phyloP scores from a whole-genome alignment of 129 eudicot species.

The Saposhnikovia divaricata region DNA sequence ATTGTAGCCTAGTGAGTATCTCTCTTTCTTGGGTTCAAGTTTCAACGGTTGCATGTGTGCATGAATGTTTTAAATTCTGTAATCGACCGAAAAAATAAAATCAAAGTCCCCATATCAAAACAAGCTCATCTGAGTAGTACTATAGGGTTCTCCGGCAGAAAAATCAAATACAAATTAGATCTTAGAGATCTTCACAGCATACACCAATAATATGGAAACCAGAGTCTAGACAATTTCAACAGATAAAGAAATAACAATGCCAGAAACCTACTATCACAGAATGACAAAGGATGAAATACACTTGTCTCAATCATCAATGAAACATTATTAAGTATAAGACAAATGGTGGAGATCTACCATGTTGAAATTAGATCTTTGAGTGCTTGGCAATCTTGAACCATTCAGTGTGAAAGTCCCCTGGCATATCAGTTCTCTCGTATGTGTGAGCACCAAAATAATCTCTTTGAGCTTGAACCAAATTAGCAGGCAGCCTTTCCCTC shows the following conservation, averaged over 20 bases:
- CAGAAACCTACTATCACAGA: not conserved
- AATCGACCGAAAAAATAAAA: not conserved
- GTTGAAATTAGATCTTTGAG: slow-evolving; percentile 34
- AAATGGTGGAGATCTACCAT: not conserved
- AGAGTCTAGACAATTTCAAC: not conserved
- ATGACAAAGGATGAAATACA: not conserved
- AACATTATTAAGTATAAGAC: slow-evolving; percentile 6
- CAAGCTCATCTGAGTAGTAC: not conserved
- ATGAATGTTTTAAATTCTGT: not conserved
- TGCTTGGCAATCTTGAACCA: slow-evolving; percentile 63
- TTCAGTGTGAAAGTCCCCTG: slow-evolving; percentile 58
- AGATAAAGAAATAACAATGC: slow-evolving; percentile 1
- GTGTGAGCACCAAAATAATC: slow-evolving; percentile 73
- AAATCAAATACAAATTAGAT: slow-evolving; percentile 1
- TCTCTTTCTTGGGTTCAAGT: not conserved
- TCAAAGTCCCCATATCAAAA: not conserved
- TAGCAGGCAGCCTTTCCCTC: slow-evolving; percentile 63
- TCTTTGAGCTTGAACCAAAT: slow-evolving; percentile 70
- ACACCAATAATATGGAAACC: not conserved
- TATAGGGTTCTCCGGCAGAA: not conserved
- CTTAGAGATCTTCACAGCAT: slow-evolving; percentile 13
- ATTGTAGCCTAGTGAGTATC: too few relatives aligned
- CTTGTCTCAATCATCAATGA: slow-evolving; percentile 8
- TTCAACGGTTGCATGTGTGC: not conserved
- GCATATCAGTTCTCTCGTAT: slow-evolving; percentile 50